phyloP scores from a whole-genome alignment of 2,329 filamentous ascomycete species.

The Paraphoma chrysanthemicola region DNA sequence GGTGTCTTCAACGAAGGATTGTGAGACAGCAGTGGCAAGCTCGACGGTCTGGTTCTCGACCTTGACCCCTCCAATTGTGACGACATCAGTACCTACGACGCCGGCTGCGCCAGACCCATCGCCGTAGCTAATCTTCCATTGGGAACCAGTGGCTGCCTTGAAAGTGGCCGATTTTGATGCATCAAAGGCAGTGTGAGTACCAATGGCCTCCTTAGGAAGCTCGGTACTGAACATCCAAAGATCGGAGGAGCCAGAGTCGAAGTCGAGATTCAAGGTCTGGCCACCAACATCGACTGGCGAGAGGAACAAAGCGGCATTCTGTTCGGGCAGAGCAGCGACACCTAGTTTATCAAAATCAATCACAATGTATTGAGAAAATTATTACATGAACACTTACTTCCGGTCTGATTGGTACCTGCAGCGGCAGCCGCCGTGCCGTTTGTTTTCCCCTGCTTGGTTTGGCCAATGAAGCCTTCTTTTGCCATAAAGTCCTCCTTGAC shows the following conservation, averaged over 20 bases:
- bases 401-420: slow-evolving; percentile 49
- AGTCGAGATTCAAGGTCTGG: slow-evolving; percentile 72
- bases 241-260: slow-evolving; percentile 79
- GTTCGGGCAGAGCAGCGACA: slow-evolving; percentile 69
- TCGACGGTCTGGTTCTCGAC: slow-evolving; percentile 71
- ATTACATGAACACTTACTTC: slow-evolving; percentile 41
- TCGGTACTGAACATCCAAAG: slow-evolving; percentile 75
- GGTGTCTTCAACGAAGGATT: slow-evolving; percentile 65
- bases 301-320: slow-evolving; percentile 73
- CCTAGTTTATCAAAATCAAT: not conserved
- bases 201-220: slow-evolving; percentile 55
- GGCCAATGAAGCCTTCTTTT: slow-evolving; percentile 49
- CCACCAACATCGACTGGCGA: slow-evolving; percentile 73
- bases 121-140: slow-evolving; percentile 72
- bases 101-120: slow-evolving; percentile 70
- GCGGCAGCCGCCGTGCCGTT: slow-evolving; percentile 12
- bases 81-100: slow-evolving; percentile 70
- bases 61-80: slow-evolving; percentile 70
- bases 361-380: not conserved
- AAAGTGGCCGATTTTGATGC: slow-evolving; percentile 61
- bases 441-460: slow-evolving; percentile 17
- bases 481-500: slow-evolving; percentile 27
- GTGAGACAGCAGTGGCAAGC: slow-evolving; percentile 66
- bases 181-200: slow-evolving; percentile 64
- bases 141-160: slow-evolving; percentile 56